phyloP scores from a whole-genome alignment of 768 basidiomycete genomes.

The Tephrocybe sp. region DNA sequence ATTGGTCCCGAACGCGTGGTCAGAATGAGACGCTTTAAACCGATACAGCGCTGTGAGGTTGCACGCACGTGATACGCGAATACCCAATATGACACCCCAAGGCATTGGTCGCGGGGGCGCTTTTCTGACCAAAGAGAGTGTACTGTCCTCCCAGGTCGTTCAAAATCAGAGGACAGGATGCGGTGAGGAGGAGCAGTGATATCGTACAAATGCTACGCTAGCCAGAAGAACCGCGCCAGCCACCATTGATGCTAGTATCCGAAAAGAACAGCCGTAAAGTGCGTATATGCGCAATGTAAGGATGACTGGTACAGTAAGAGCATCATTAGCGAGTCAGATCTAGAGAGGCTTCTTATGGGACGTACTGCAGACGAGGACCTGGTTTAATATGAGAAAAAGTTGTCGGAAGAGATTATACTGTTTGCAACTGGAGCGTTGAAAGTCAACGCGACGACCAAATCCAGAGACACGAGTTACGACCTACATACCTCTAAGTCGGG shows the following conservation, averaged over 20 bases:
- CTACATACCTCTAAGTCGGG: slow-evolving; percentile 14
- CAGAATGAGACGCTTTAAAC: not conserved
- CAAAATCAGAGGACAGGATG: not conserved
- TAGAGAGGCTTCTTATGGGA: not conserved
- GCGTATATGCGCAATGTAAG: slow-evolving; percentile 49
- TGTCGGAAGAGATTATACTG: slow-evolving; percentile 38
- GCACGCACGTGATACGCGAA: slow-evolving; percentile 29
- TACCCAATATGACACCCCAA: slow-evolving; percentile 35
- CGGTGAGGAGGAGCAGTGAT: slow-evolving; percentile 6
- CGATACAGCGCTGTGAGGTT: not conserved
- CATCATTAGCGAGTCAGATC: not conserved
- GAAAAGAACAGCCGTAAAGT: slow-evolving; percentile 39
- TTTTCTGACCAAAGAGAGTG: slow-evolving; percentile 39
- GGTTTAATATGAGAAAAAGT: slow-evolving; percentile 36
- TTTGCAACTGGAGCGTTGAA: slow-evolving; percentile 32
- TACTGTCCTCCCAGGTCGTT: slow-evolving; percentile 28
- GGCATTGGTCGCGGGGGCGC: slow-evolving; percentile 14
- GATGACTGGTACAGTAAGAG: slow-evolving; percentile 26
- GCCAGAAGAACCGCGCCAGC: slow-evolving; percentile 27
- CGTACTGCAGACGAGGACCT: slow-evolving; percentile 46
- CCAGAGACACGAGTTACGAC: not conserved
- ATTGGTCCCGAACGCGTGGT: not conserved
- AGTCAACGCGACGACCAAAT: not conserved
- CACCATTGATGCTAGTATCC: slow-evolving; percentile 34
- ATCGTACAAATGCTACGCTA: slow-evolving; percentile 32